phyloP scores from a whole-genome alignment of 192 early-diverging fungal species.

The Podila verticillata region DNA sequence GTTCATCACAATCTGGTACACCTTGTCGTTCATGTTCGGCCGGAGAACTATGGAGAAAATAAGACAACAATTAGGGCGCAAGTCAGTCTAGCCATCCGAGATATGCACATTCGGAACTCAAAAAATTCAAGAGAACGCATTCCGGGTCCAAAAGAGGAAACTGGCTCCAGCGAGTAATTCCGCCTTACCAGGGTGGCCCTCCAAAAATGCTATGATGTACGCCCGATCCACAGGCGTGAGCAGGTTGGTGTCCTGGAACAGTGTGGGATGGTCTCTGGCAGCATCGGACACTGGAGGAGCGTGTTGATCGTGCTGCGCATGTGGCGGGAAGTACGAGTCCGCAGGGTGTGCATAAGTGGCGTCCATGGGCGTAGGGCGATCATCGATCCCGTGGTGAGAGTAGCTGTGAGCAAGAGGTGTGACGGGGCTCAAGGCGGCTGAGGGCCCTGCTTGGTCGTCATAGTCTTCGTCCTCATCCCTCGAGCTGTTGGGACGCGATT shows the following conservation, averaged over 20 bases:
- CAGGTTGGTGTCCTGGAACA: constrained; percentile 45
- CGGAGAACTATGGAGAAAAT: constrained; percentile 26
- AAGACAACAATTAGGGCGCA: background rate
- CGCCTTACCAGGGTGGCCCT: constrained; percentile 46
- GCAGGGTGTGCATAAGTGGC: background rate
- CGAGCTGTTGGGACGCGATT: constrained; percentile 20
- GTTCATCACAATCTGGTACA: constrained; percentile 49
- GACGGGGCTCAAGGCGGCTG: constrained; percentile 13
- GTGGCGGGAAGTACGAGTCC: constrained; percentile 17
- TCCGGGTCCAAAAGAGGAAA: background rate
- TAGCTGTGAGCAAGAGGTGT: constrained; percentile 20
- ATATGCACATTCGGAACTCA: no score
- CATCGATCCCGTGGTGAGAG: constrained; percentile 21
- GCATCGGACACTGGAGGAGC: background rate
- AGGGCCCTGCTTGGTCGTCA: background rate
- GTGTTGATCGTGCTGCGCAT: background rate
- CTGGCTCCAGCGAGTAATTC: no score
- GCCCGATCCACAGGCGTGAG: constrained; percentile 28
- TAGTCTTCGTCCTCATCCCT: constrained; percentile 26
- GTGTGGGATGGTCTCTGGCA: constrained; percentile 25
- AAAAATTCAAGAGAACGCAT: no score
- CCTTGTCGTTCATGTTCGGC: constrained; percentile 35
- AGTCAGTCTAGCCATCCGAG: background rate
- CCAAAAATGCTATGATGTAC: constrained; percentile 39
- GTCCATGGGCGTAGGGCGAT: background rate